Evolutionary conservation across 139 green algal genomes (phyloP).

Genomic region (Volvox reticuliferus): DNA sequence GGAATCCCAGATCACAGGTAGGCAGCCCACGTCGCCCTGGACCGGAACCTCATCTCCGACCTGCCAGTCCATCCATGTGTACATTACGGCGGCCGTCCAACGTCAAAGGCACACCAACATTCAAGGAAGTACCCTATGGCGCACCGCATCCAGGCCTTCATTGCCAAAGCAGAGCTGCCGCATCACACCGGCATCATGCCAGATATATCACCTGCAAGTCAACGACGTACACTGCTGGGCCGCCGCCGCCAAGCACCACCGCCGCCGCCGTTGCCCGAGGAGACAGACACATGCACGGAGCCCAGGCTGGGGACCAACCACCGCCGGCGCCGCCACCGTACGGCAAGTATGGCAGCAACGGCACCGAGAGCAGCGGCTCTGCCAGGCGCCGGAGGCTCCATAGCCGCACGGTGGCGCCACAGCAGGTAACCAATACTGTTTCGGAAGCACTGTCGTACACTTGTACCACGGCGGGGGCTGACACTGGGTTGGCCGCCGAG

Average conservation of each 20-base stretch:
- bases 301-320: slow-evolving; percentile 12
- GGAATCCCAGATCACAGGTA: too few species aligned
- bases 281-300: not conserved
- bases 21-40: too few species aligned
- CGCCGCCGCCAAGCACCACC: slow-evolving; percentile 45
- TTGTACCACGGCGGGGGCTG: slow-evolving; percentile 26
- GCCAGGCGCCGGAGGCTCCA: slow-evolving; percentile 45
- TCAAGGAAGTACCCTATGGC: too few species aligned
- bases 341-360: slow-evolving; percentile 10
- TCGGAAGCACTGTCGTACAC: slow-evolving; percentile 43
- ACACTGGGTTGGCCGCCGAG: not conserved
- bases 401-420: slow-evolving; percentile 8
- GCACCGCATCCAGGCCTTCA: too few species aligned
- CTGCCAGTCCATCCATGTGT: too few species aligned
- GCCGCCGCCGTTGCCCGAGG: slow-evolving; percentile 13
- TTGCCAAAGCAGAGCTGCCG: too few species aligned
- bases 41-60: too few species aligned
- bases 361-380: slow-evolving; percentile 10
- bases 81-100: too few species aligned
- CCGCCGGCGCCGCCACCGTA: slow-evolving; percentile 1
- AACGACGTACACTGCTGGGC: slow-evolving; percentile 31
- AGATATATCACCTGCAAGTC: slow-evolving; percentile 19
- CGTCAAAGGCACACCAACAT: too few species aligned
- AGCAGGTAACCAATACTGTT: slow-evolving; percentile 21
- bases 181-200: not conserved